Evolutionary conservation across 192 early-diverging fungal genomes (phyloP), one percentile per base, ranked within the genome.

Genomic region (Geranomyces variabilis): DNA sequence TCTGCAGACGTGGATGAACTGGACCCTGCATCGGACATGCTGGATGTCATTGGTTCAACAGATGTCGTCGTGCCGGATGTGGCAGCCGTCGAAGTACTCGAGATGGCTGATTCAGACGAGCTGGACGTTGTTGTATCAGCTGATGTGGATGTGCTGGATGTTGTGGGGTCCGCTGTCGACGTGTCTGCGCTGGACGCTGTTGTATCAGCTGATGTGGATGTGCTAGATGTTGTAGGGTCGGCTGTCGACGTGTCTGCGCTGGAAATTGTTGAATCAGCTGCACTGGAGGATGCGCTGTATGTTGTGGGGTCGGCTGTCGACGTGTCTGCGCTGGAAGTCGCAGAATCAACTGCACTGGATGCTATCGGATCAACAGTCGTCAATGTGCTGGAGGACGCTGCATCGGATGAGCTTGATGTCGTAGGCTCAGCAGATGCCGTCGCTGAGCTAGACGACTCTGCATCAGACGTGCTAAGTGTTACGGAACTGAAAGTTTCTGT

Each of bases 11-110:
- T n/a, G n/a, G n/a, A n/a, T n/a, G n/a, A n/a, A n/a, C n/a, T n/a
- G n/a, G n/a, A 7, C 10, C 5, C 5, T 41, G 36, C 3, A 28
- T 55, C 15, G 6, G 51, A 24, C 51, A 14, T 8, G 46, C 46
- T 47, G 19, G 46, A 47, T 14, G 46, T 47, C 12, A 12, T 47
- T 12, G 46, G 12, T 14, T 47, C 46, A 10, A 22, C 28, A 10
- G 57, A 28, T 12, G 14, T 59, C 10, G 57, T 17, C 10, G 57
- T 59, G 24, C 14, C 10, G 10, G 57, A 19, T 59, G 57, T 24
- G 13, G 57, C 28, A 59, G 57, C 19, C 28, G 57, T 59, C 57
- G 57, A 15, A 22, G 22, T 59, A 59, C 10, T 22, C 46, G 46
- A 47, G 46, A 47, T 47, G 46, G 19, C 46, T 12, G 46, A 12